Evolutionary conservation across 2,329 filamentous ascomycete genomes (phyloP).

Genomic region (Sporothrix brasiliensis): DNA sequence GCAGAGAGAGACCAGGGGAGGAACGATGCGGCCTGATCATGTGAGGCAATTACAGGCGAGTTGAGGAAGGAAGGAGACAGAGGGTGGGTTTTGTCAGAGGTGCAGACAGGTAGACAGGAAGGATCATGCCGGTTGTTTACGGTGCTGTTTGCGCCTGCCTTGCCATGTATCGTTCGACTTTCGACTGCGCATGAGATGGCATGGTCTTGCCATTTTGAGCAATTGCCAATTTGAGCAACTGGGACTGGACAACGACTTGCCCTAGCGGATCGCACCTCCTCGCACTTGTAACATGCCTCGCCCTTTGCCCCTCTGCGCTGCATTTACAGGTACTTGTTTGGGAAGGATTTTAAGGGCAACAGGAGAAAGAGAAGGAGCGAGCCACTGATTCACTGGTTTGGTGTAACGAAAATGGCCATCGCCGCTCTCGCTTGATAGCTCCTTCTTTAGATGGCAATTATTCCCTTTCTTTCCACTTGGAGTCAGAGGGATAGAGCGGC

Average conservation of each 20-base stretch:
- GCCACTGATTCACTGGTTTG: neutral
- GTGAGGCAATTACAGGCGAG: constrained; percentile 31
- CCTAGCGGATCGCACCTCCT: constrained; percentile 9
- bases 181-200: constrained; percentile 24
- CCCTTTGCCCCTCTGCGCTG: neutral
- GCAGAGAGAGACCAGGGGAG: neutral
- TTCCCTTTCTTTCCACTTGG: constrained; percentile 17
- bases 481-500: neutral
- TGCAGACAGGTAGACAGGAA: neutral
- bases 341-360: neutral
- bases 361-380: neutral
- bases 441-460: neutral
- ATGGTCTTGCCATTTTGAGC: neutral
- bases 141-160: constrained; percentile 24
- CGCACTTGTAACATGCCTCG: neutral
- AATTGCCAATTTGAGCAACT: constrained; percentile 4
- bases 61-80: constrained; percentile 10
- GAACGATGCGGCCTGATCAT: constrained; percentile 16
- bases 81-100: neutral
- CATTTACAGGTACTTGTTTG: constrained; percentile 3
- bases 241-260: neutral
- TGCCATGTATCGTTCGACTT: constrained; percentile 20
- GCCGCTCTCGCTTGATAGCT: neutral
- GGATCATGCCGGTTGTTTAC: neutral
- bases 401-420: neutral